These are phyloP conservation scores for Gracilaria vermiculophylla DNA, from an alignment of 23 red algal species.

Conservation along the genomic window DNA sequence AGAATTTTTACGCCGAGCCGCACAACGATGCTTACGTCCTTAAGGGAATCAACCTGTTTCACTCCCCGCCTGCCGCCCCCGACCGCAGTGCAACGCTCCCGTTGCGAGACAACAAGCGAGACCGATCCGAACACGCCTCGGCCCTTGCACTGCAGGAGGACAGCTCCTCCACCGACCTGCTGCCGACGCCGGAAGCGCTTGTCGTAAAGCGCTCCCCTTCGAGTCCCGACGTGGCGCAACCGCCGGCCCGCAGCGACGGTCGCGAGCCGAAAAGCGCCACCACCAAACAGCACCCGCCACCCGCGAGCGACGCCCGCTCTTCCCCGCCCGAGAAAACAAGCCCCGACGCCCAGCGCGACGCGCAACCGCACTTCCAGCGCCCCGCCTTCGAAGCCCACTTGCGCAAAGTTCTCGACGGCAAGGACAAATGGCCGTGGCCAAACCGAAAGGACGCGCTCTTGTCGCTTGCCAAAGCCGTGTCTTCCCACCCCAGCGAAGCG, in stretches of 20 bases:
- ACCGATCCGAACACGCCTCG: too few species aligned
- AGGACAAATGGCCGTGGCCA: slow-evolving; percentile 46
- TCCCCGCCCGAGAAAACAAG: neutral
- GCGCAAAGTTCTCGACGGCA: slow-evolving; percentile 37
- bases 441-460: slow-evolving; percentile 40
- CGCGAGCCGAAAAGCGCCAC: neutral
- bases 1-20: neutral
- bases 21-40: neutral
- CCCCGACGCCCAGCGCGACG: neutral
- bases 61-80: neutral
- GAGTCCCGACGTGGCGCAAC: too few species aligned
- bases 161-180: neutral
- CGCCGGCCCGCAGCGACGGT: neutral
- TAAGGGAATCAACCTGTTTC: slow-evolving; percentile 8
- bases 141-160: neutral
- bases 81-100: neutral
- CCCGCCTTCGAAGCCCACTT: neutral
- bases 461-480: slow-evolving; percentile 4
- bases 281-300: neutral
- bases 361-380: neutral
- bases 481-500: neutral
- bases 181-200: neutral
- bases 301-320: too few species aligned
- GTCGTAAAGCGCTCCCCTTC: neutral
- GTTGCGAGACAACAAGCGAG: neutral